These are phyloP conservation scores for Sporothrix phasma DNA, from an alignment of 2,329 filamentous ascomycete species.

Conservation along the genomic window DNA sequence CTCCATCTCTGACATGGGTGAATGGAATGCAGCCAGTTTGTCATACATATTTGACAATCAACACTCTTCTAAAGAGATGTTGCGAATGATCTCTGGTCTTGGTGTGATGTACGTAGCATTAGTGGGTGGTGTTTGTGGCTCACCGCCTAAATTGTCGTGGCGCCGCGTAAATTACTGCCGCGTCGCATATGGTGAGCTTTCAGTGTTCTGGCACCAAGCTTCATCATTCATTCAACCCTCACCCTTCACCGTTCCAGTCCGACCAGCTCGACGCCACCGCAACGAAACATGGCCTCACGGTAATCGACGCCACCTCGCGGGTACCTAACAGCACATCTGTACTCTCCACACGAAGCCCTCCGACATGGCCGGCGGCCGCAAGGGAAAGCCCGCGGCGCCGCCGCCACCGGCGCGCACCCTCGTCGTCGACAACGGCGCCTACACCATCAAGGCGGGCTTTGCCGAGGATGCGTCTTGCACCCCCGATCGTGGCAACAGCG, in stretches of 20 bases:
- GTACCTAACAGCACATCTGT: not conserved
- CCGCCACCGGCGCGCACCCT: slow-evolving; percentile 57
- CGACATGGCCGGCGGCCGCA: slow-evolving; percentile 38
- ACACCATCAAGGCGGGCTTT: slow-evolving; percentile 84
- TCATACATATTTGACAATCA: too few relatives aligned
- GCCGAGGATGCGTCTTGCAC: slow-evolving; percentile 33
- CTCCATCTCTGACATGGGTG: not conserved
- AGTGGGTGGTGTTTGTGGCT: not conserved
- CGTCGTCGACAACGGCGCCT: slow-evolving; percentile 86
- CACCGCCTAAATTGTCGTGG: slow-evolving; percentile 4
- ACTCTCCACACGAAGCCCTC: too few relatives aligned
- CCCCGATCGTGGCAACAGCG: too few relatives aligned
- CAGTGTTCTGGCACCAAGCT: not conserved
- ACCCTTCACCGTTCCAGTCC: not conserved
- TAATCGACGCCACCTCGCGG: not conserved
- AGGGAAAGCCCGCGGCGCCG: slow-evolving; percentile 37
- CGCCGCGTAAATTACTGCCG: slow-evolving; percentile 2
- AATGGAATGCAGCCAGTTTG: slow-evolving; percentile 20
- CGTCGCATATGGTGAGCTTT: not conserved
- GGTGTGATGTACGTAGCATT: too few relatives aligned
- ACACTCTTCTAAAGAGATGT: not conserved
- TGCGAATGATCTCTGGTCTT: too few relatives aligned
- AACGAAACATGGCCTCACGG: not conserved
- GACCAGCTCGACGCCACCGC: not conserved
- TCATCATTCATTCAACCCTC: too few relatives aligned